Conservation (phyloP, 345 rosid genomes). For the Lenwebbia sp. region DNA sequence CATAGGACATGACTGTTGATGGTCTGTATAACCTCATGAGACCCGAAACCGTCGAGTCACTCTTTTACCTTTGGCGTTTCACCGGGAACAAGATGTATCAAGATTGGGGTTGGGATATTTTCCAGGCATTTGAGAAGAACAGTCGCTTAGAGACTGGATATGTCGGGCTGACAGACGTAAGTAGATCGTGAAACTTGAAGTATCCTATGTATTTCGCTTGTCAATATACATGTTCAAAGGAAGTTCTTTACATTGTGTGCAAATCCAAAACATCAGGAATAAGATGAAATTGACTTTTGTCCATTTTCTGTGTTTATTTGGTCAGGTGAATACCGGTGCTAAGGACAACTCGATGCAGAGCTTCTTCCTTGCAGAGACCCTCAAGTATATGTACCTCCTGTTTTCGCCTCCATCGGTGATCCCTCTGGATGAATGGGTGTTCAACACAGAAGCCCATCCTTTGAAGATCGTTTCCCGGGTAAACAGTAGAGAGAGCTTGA, state of each 20-base stretch:
- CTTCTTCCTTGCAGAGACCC: conserved; percentile 49
- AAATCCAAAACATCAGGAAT: not conserved
- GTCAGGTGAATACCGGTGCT: conserved; percentile 31
- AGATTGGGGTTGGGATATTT: conserved; percentile 97
- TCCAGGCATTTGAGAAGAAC: conserved; percentile 84
- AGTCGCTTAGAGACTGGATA: conserved; percentile 79
- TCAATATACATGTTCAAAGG: not conserved
- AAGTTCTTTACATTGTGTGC: not conserved
- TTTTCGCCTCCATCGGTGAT: conserved; percentile 37
- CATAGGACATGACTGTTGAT: conserved; percentile 77
- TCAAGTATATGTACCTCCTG: conserved; percentile 33
- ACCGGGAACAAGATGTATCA: conserved; percentile 81
- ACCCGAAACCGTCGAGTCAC: conserved; percentile 93
- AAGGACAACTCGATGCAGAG: conserved; percentile 40
- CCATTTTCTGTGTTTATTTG: not conserved
- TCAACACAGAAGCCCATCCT: conserved; percentile 48
- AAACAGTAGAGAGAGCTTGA: not conserved
- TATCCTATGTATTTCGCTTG: not conserved
- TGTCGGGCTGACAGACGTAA: conserved; percentile 86
- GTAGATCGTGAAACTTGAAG: conserved; percentile 3
- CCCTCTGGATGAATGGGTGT: conserved; percentile 38
- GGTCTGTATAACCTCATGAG: conserved; percentile 78
- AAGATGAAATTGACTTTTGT: not conserved
- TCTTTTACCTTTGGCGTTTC: conserved; percentile 88
- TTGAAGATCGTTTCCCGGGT: conserved; percentile 15